phyloP scores from a whole-genome alignment of 2,329 filamentous ascomycete species.

The Colletotrichum ledebouriae region DNA sequence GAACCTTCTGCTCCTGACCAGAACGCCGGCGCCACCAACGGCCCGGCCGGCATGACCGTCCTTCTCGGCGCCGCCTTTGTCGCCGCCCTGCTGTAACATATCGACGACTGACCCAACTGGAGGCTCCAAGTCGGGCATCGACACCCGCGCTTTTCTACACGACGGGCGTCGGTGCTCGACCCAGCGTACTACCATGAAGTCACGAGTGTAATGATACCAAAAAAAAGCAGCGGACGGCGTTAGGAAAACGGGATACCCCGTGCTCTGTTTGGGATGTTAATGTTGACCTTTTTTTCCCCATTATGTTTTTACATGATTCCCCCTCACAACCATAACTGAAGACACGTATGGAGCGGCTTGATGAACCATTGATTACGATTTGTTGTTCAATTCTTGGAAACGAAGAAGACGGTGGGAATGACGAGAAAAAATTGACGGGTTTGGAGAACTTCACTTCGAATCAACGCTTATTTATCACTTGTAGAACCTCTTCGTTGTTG shows the following conservation, averaged over 20 bases:
- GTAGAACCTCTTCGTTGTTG: not conserved
- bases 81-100: constrained; percentile 37
- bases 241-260: constrained; percentile 20
- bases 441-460: constrained; percentile 31
- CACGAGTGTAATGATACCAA: constrained; percentile 39
- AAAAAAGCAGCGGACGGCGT: constrained; percentile 23
- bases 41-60: constrained; percentile 37
- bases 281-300: constrained; percentile 30
- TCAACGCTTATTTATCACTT: constrained; percentile 37
- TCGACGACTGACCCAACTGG: constrained; percentile 38
- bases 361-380: constrained; percentile 28
- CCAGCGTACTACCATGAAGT: constrained; percentile 38
- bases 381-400: not conserved
- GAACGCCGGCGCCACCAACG: constrained; percentile 32
- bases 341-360: constrained; percentile 38
- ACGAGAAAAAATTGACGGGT: constrained; percentile 21
- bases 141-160: not conserved
- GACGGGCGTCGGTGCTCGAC: not conserved
- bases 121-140: constrained; percentile 25
- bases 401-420: constrained; percentile 9
- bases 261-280: constrained; percentile 42
- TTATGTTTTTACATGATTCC: constrained; percentile 38
- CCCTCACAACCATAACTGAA: constrained; percentile 2
- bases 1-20: not conserved
- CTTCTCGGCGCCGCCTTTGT: constrained; percentile 40